phyloP scores from a whole-genome alignment of 2,329 filamentous ascomycete genomes.

The Whalleya microplaca region DNA sequence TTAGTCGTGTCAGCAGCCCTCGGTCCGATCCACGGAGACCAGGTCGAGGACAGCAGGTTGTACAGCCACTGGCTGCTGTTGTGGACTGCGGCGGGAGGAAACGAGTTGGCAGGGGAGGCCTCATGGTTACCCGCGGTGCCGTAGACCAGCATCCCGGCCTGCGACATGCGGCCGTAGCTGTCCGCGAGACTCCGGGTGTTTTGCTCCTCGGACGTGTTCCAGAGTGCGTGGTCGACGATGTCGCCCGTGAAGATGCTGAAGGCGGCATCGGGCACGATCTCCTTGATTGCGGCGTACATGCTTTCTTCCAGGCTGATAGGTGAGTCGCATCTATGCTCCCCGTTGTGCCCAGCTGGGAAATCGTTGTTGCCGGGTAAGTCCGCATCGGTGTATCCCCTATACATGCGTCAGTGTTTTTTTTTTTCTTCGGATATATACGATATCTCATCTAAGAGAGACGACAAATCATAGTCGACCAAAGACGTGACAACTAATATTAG shows the following conservation, averaged over 20 bases:
- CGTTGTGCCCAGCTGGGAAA: constrained; percentile 55
- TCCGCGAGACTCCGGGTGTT: constrained; percentile 42
- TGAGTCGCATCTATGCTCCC: constrained; percentile 57
- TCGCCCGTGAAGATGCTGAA: constrained; percentile 66
- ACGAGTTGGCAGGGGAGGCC: constrained; percentile 55
- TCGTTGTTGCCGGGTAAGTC: constrained; percentile 53
- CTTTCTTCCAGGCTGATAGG: constrained; percentile 56
- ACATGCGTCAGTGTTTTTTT: constrained; percentile 4
- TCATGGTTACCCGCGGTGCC: constrained; percentile 63
- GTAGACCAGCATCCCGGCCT: constrained; percentile 50
- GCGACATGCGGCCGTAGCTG: constrained; percentile 52
- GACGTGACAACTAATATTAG: not conserved
- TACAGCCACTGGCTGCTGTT: constrained; percentile 57
- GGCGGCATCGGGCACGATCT: constrained; percentile 49
- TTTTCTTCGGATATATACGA: not conserved
- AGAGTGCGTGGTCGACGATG: constrained; percentile 56
- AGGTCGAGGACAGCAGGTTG: constrained; percentile 49
- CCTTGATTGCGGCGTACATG: constrained; percentile 56
- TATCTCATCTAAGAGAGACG: not conserved
- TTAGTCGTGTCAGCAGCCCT: constrained; percentile 40
- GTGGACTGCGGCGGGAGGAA: constrained; percentile 46
- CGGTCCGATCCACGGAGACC: constrained; percentile 51
- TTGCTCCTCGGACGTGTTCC: constrained; percentile 45
- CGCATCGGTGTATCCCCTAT: constrained; percentile 48
- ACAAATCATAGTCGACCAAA: not conserved